A percentile compares a stretch with the other conserved stretches of the same genome.
Evolutionary conservation across 768 basidiomycete species (phyloP).

Genomic region (Punctularia strigosozonata): DNA sequence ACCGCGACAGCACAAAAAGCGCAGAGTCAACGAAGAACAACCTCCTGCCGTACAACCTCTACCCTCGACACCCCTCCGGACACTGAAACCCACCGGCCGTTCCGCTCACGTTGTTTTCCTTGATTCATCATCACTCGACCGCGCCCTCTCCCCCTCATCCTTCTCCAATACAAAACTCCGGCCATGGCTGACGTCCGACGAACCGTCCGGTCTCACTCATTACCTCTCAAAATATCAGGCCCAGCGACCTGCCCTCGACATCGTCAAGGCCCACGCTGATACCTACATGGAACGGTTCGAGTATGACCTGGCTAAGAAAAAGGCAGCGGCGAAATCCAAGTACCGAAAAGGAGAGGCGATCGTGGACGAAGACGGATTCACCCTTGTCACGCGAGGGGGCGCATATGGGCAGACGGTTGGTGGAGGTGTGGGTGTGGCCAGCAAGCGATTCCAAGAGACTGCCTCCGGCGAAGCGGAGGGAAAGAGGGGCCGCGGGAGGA

Average conservation of each 20-base stretch:
- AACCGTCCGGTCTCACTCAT: conserved; percentile 61
- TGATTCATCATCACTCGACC: conserved; percentile 58
- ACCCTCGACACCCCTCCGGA: conserved; percentile 40
- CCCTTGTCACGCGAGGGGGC: conserved; percentile 85
- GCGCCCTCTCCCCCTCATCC: conserved; percentile 47
- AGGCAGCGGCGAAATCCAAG: conserved; percentile 47
- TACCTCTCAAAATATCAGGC: conserved; percentile 54
- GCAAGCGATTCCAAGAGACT: conserved; percentile 38
- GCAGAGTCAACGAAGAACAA: conserved; percentile 16
- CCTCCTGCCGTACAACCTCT: conserved; percentile 39
- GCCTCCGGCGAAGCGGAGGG: conserved; percentile 21
- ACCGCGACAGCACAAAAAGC: conserved; percentile 22
- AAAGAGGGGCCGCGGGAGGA: conserved; percentile 48
- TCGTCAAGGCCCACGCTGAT: conserved; percentile 71
- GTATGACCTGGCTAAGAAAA: conserved; percentile 48
- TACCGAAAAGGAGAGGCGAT: conserved; percentile 79
- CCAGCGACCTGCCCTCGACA: conserved; percentile 64
- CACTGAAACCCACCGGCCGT: conserved; percentile 47
- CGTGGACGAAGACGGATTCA: conserved; percentile 92
- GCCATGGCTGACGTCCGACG: conserved; percentile 49
- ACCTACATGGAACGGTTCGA: conserved; percentile 70
- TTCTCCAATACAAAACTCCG: conserved; percentile 41
- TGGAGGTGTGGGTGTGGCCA: conserved; percentile 59
- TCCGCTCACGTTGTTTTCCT: conserved; percentile 66
- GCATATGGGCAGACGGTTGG: conserved; percentile 83